A percentile compares a stretch with the other conserved stretches of the same genome.
Evolutionary conservation across 352 stramenopile species (phyloP).

Genomic region (Phytophthora parvispora): DNA sequence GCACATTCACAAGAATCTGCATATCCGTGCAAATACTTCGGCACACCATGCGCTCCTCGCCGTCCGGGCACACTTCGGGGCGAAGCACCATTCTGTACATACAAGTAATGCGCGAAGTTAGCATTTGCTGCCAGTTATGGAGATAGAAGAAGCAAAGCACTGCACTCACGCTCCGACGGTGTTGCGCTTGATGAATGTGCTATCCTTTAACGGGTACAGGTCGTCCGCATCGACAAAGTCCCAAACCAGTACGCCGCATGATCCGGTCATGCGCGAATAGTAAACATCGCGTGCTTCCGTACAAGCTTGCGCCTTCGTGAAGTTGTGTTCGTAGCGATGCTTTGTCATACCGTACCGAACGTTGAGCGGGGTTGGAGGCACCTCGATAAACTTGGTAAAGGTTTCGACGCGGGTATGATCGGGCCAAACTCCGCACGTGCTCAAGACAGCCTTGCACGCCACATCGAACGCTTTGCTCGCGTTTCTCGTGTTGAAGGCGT

Average conservation of each 20-base stretch:
- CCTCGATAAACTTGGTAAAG: conserved; percentile 30
- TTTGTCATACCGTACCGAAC: conserved; percentile 39
- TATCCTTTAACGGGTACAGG: conserved; percentile 31
- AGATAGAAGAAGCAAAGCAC: background rate
- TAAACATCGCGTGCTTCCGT: conserved; percentile 34
- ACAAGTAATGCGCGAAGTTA: background rate
- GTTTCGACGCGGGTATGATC: conserved; percentile 34
- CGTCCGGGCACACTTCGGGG: conserved; percentile 32
- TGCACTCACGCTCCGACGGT: conserved; percentile 50
- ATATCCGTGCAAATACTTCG: conserved; percentile 39
- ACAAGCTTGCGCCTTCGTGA: conserved; percentile 21
- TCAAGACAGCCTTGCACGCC: conserved; percentile 35
- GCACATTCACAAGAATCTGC: conserved; percentile 19
- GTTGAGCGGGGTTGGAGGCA: conserved; percentile 23
- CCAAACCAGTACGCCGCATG: conserved; percentile 48
- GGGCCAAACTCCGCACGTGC: conserved; percentile 35
- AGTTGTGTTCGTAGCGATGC: conserved; percentile 24
- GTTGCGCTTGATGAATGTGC: conserved; percentile 42
- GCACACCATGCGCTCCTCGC: conserved; percentile 36
- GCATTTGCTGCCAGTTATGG: background rate
- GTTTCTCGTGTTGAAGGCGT: conserved; percentile 41
- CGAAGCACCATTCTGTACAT: conserved; percentile 25
- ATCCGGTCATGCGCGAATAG: conserved; percentile 39
- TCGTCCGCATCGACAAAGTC: conserved; percentile 57
- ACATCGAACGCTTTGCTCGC: conserved; percentile 32